phyloP scores from a whole-genome alignment of 441 rosid species.

The Populus trichocarpa region DNA sequence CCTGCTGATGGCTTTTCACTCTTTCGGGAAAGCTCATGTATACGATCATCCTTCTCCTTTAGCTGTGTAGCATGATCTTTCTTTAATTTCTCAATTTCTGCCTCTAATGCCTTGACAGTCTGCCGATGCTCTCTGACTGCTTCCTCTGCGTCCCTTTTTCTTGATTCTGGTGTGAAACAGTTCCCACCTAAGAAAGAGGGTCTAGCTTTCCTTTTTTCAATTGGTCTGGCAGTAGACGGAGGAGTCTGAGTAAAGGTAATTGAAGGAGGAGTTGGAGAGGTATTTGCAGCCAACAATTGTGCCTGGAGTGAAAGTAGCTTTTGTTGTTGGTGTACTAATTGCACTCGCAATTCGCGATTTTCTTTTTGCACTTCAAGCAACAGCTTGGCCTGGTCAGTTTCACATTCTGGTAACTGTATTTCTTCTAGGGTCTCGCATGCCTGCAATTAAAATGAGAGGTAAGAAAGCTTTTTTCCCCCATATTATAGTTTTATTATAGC shows the following conservation, averaged over 20 bases:
- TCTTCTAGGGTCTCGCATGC: constrained; percentile 55
- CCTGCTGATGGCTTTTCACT: constrained; percentile 38
- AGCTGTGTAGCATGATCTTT: constrained; percentile 62
- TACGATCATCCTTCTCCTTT: constrained; percentile 69
- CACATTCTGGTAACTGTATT: constrained; percentile 44
- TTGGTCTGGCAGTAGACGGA: constrained; percentile 55
- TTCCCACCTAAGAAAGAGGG: constrained; percentile 60
- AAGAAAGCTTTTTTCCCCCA: neutral
- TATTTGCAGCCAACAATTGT: constrained; percentile 58
- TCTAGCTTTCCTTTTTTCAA: constrained; percentile 55
- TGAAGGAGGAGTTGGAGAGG: constrained; percentile 72
- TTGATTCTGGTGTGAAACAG: constrained; percentile 79
- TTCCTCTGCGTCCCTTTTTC: constrained; percentile 50
- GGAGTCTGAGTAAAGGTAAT: constrained; percentile 66
- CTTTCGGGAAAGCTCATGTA: constrained; percentile 48
- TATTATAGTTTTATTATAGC: neutral
- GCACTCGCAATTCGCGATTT: constrained; percentile 74
- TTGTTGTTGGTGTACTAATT: constrained; percentile 70
- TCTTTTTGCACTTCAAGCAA: constrained; percentile 80
- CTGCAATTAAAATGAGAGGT: constrained; percentile 28
- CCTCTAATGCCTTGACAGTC: constrained; percentile 59
- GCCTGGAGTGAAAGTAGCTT: constrained; percentile 69
- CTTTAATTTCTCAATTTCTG: constrained; percentile 71
- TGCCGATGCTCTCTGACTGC: constrained; percentile 54
- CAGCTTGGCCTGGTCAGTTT: constrained; percentile 58